These are phyloP conservation scores for Tulasnella sp. DNA, from an alignment of 768 basidiomycete species.

Conservation along the genomic window DNA sequence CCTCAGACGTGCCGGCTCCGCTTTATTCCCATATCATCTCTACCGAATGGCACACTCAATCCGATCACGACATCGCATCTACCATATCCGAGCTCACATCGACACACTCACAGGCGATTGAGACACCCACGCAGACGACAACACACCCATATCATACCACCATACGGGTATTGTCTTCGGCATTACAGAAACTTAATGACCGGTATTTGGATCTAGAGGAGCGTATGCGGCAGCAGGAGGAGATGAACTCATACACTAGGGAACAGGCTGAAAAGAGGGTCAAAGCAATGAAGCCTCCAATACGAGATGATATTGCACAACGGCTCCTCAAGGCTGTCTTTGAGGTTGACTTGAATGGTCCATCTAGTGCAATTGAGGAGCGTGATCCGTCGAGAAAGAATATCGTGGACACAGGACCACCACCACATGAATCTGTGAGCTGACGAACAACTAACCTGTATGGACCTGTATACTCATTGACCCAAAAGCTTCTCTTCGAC, in stretches of 20 bases:
- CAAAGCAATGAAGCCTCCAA: background rate
- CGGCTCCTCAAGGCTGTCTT: conserved; percentile 25
- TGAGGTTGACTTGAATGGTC: conserved; percentile 33
- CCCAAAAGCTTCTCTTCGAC: background rate
- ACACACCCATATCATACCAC: conserved; percentile 46
- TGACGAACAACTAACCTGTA: background rate
- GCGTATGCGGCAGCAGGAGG: conserved; percentile 44
- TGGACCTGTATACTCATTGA: background rate
- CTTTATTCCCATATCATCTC: conserved; percentile 37
- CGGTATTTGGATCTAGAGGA: conserved; percentile 53
- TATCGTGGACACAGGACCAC: background rate
- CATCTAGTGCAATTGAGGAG: background rate
- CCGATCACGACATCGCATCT: conserved; percentile 58
- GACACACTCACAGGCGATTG: background rate
- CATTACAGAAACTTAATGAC: conserved; percentile 47
- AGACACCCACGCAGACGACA: background rate
- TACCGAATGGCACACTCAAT: conserved; percentile 67
- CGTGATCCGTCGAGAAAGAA: no score
- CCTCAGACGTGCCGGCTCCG: background rate
- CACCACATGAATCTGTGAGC: background rate
- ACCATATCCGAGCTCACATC: conserved; percentile 10
- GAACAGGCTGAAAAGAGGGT: conserved; percentile 2
- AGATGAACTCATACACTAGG: conserved; percentile 40
- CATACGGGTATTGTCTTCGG: conserved; percentile 58
- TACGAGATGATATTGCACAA: background rate